These are phyloP conservation scores for Trichoderma atrobrunneum DNA, from an alignment of 2,329 filamentous ascomycete genomes.

Conservation along the genomic window DNA sequence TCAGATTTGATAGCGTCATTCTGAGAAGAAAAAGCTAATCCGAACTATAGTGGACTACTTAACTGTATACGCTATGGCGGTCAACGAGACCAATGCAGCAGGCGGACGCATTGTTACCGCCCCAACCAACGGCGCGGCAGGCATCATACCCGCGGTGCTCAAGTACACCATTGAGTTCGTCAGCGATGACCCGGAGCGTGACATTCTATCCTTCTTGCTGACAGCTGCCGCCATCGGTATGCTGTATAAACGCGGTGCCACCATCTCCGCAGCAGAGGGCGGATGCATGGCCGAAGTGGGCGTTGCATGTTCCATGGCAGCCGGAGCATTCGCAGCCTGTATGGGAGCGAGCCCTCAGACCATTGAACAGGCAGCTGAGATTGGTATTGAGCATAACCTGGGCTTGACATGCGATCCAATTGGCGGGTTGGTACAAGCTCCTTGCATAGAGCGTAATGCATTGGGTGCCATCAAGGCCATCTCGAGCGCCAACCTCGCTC, in stretches of 20 bases:
- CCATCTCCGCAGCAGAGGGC: slow-evolving; percentile 14
- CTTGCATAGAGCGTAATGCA: slow-evolving; percentile 16
- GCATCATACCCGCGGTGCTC: slow-evolving; percentile 13
- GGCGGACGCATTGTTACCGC: slow-evolving; percentile 12
- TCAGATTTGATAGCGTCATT: background rate
- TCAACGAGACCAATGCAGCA: slow-evolving; percentile 13
- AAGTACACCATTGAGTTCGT: slow-evolving; percentile 11
- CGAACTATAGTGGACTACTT: background rate
- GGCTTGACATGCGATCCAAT: slow-evolving; percentile 13
- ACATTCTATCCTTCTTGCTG: slow-evolving; percentile 7
- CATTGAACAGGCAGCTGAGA: slow-evolving; percentile 12
- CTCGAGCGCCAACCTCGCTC: slow-evolving; percentile 8
- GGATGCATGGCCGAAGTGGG: slow-evolving; percentile 15
- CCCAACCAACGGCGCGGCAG: slow-evolving; percentile 9
- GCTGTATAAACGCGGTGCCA: slow-evolving; percentile 16
- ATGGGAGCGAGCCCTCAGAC: slow-evolving; percentile 13
- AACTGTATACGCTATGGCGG: slow-evolving; percentile 14
- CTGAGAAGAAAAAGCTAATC: background rate
- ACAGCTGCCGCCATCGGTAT: slow-evolving; percentile 11
- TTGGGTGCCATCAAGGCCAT: slow-evolving; percentile 13
- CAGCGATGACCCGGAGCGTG: slow-evolving; percentile 6
- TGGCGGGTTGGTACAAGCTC: background rate
- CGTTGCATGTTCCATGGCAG: slow-evolving; percentile 11
- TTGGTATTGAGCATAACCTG: slow-evolving; percentile 4
- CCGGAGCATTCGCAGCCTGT: slow-evolving; percentile 13